Evolutionary conservation across 169 alveolate species (phyloP).

Genomic region (Neospora caninum): DNA sequence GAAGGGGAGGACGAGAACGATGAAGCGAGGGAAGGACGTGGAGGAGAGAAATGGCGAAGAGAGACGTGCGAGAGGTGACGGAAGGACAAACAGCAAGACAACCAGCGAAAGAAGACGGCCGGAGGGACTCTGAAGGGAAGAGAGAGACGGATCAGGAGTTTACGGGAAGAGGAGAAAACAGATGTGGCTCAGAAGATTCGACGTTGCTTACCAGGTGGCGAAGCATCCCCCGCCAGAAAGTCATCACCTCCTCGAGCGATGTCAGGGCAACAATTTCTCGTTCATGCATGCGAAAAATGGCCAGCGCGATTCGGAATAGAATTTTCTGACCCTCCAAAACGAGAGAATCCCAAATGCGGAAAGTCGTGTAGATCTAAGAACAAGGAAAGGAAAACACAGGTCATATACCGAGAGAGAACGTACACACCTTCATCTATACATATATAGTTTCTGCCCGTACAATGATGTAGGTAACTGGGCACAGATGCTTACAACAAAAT

Average conservation of each 20-base stretch:
- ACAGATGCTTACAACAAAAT: too few relatives aligned
- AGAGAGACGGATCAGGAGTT: too few relatives aligned
- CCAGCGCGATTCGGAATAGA: conserved; percentile 81
- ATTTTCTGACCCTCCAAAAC: conserved; percentile 87
- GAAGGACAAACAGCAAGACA: too few relatives aligned
- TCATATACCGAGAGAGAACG: too few relatives aligned
- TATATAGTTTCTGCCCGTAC: too few relatives aligned
- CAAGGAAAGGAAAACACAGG: background rate
- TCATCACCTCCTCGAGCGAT: conserved; percentile 65
- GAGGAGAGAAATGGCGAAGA: background rate
- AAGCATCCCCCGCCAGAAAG: conserved; percentile 42
- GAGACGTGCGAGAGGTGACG: background rate
- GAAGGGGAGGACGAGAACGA: too few relatives aligned
- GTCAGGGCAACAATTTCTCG: conserved; percentile 35
- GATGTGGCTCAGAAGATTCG: too few relatives aligned
- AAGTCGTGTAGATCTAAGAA: conserved; percentile 78
- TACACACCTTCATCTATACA: too few relatives aligned
- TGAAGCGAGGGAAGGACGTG: background rate
- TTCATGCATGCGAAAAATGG: conserved; percentile 34
- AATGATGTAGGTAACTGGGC: too few relatives aligned
- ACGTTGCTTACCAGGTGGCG: conserved; percentile 45
- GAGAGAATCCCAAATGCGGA: conserved; percentile 86
- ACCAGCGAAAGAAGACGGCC: too few relatives aligned
- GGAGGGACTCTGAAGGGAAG: too few relatives aligned
- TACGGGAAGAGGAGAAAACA: too few relatives aligned